These are phyloP conservation scores for Nemania sp. DNA, from an alignment of 2,329 filamentous ascomycete genomes.

Conservation along the genomic window DNA sequence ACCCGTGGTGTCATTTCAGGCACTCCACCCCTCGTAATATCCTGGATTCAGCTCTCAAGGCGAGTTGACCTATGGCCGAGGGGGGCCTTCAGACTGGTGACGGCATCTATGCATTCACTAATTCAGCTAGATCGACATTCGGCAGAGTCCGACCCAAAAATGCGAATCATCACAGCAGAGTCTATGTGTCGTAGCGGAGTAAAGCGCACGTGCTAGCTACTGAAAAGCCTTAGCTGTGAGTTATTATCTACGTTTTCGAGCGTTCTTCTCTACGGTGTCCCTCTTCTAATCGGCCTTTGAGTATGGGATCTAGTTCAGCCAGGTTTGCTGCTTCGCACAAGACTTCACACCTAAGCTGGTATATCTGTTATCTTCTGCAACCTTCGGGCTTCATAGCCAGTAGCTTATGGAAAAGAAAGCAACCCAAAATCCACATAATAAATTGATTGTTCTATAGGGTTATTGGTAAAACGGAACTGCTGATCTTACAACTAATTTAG, in stretches of 20 bases:
- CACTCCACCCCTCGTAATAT: not conserved
- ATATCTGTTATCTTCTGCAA: conserved; percentile 8
- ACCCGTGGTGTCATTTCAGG: not conserved
- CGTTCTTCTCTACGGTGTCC: not conserved
- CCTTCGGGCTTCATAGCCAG: conserved; percentile 1
- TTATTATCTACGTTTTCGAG: conserved; percentile 2
- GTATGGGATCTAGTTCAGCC: not conserved
- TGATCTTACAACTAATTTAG: conserved; percentile 9
- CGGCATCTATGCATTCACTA: not conserved
- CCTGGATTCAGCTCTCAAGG: not conserved
- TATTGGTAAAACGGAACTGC: not conserved
- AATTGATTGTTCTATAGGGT: conserved; percentile 3
- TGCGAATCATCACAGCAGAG: not conserved
- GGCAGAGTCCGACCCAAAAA: not conserved
- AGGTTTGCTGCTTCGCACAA: not conserved
- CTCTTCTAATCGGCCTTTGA: not conserved
- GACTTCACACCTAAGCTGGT: not conserved
- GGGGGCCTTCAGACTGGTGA: not conserved
- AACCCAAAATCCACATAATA: conserved; percentile 2
- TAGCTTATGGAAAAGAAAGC: conserved; percentile 1
- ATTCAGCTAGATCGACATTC: not conserved
- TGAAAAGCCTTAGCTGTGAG: conserved; percentile 3
- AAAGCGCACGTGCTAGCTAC: not conserved
- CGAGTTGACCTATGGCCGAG: not conserved
- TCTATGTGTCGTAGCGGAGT: not conserved